Evolutionary conservation across 2,329 filamentous ascomycete species (phyloP).

Genomic region (Penicillium paneum): DNA sequence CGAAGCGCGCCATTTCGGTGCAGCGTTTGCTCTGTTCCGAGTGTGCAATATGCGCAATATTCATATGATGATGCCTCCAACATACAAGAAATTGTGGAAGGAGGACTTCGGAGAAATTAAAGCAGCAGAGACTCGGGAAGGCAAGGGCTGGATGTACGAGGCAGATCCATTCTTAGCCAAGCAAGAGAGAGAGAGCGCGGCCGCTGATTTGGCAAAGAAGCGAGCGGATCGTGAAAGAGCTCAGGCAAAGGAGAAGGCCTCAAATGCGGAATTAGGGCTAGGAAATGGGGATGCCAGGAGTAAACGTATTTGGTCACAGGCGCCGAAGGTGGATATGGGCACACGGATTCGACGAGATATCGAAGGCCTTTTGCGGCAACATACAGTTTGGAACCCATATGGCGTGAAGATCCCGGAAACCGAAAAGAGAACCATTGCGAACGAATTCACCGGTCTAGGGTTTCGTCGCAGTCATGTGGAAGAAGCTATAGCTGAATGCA

Average conservation of each 20-base stretch:
- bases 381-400: slow-evolving; percentile 85
- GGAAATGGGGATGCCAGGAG: slow-evolving; percentile 38
- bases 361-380: slow-evolving; percentile 72
- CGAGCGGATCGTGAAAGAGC: slow-evolving; percentile 64
- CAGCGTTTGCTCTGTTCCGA: slow-evolving; percentile 84
- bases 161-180: slow-evolving; percentile 86
- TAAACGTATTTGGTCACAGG: slow-evolving; percentile 76
- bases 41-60: slow-evolving; percentile 95
- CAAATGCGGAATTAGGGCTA: slow-evolving; percentile 55
- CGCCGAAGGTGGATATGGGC: slow-evolving; percentile 91
- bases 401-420: slow-evolving; percentile 60
- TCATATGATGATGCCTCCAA: slow-evolving; percentile 88
- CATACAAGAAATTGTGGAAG: slow-evolving; percentile 88
- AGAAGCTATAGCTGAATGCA: slow-evolving; percentile 83
- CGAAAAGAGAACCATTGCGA: slow-evolving; percentile 61
- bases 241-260: slow-evolving; percentile 63
- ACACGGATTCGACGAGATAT: slow-evolving; percentile 73
- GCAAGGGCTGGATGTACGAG: slow-evolving; percentile 84
- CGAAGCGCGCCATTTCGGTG: slow-evolving; percentile 90
- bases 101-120: slow-evolving; percentile 80
- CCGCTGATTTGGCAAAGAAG: slow-evolving; percentile 73
- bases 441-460: slow-evolving; percentile 72
- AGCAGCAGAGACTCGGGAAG: slow-evolving; percentile 72
- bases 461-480: slow-evolving; percentile 88
- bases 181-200: slow-evolving; percentile 75